Evolutionary conservation across 2,329 filamentous ascomycete species (phyloP).

Genomic region (Stromatinia cepivora): DNA sequence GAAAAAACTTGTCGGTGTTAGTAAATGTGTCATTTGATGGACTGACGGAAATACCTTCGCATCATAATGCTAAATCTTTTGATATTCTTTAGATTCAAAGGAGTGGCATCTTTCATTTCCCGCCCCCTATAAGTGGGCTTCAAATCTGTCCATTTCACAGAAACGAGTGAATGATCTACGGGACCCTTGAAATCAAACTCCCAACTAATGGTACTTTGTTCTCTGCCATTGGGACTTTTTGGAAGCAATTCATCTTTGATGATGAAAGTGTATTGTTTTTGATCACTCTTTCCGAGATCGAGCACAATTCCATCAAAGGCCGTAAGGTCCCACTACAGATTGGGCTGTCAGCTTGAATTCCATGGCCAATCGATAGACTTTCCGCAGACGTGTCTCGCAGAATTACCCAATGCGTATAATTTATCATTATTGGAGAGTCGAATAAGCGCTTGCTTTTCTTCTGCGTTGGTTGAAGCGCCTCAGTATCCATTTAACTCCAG

Average conservation of each 20-base stretch:
- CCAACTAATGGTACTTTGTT: conserved; percentile 71
- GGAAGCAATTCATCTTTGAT: conserved; percentile 69
- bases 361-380: background rate
- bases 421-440: background rate
- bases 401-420: background rate
- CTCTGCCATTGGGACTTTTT: conserved; percentile 61
- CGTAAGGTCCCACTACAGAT: conserved; percentile 61
- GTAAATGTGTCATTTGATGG: conserved; percentile 22
- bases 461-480: background rate
- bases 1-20: conserved; percentile 62
- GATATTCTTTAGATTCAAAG: conserved; percentile 59
- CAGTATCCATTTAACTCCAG: background rate
- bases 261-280: conserved; percentile 70
- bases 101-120: conserved; percentile 58
- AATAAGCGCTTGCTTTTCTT: background rate
- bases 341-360: background rate
- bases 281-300: conserved; percentile 54
- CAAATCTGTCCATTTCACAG: conserved; percentile 64
- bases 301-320: conserved; percentile 62
- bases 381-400: background rate
- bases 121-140: conserved; percentile 73
- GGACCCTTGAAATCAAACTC: conserved; percentile 64
- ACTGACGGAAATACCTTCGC: conserved; percentile 61
- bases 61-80: conserved; percentile 76
- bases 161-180: conserved; percentile 46